Base-by-base conservation (phyloP, 2,329 filamentous ascomycete species). In the Thelonectria rubi region DNA sequence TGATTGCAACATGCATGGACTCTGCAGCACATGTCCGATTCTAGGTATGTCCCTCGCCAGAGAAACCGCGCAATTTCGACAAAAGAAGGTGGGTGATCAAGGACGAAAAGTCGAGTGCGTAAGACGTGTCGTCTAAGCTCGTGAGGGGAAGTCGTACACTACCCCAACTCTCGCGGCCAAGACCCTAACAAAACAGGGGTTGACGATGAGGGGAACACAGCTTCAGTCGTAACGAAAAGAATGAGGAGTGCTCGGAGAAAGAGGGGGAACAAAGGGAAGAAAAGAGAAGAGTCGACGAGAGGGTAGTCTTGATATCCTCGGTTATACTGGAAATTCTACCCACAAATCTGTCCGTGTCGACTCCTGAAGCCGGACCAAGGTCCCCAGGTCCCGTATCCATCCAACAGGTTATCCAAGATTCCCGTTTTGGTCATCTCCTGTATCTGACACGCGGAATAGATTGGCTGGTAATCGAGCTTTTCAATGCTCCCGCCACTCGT, bases 401-500 rank as follows among this genome's bases (percentile, higher is more conserved):
- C 40, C 17, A 52, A 39, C 45, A 18, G 18, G 18, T 45, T 39
- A 12, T 30, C 18, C 9, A 55, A 12, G 20, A 21, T 50, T 34
- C 47, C 58, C 14, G 51, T 40, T 60, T 51, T 32, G 47, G 58
- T 37, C 58, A 46, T 46, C 39, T 30, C 21, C 51, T 47, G 57
- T 60, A 42, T 18, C 43, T 32, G 49, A 39, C 20, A 32, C 45
- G 39, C 20, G 18, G 43, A 40, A 14, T 18, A 43, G 30, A 60
- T 40, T 21, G 47, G 39, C 32, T 21, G 42, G 58, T 47, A 52
- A 40, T 37, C 11, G 54, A 40, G 47, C 30, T 52, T 60, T 55
- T 55, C 42, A 46, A 52, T 43, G 30, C 46, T 51, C 58, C 55
- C 52, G 50, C 37, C 52, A 52, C 39, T 40, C 47, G 47, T 48